Conservation (phyloP, 2,329 filamentous ascomycete species). For the Pseudogymnoascus sp. region DNA sequence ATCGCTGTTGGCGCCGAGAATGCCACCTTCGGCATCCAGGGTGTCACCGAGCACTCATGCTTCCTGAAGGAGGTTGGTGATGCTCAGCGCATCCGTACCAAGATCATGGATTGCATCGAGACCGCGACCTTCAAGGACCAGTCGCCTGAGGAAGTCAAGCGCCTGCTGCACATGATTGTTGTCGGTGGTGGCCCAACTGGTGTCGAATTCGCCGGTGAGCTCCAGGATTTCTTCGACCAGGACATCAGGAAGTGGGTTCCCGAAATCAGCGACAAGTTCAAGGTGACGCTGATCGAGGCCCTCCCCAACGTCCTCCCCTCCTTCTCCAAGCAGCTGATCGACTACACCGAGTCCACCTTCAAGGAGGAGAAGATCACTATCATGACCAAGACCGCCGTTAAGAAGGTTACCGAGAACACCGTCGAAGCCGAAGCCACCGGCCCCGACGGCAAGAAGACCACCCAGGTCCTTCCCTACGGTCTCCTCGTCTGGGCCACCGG, state of each 20-base stretch:
- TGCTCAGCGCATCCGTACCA: slow-evolving; percentile 92
- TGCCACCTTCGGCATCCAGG: slow-evolving; percentile 94
- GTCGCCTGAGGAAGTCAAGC: slow-evolving; percentile 75
- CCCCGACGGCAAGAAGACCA: slow-evolving; percentile 75
- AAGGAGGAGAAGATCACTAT: slow-evolving; percentile 98
- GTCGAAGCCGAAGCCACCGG: slow-evolving; percentile 82
- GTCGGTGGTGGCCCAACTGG: slow-evolving; percentile 90
- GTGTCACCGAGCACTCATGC: slow-evolving; percentile 89
- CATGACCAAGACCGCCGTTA: slow-evolving; percentile 98
- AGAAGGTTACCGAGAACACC: slow-evolving; percentile 85
- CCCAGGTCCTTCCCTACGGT: slow-evolving; percentile 81
- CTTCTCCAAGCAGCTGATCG: slow-evolving; percentile 98
- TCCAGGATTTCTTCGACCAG: slow-evolving; percentile 97
- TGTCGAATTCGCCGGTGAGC: slow-evolving; percentile 96
- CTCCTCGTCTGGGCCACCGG: slow-evolving; percentile 97
- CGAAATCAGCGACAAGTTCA: slow-evolving; percentile 89
- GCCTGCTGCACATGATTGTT: slow-evolving; percentile 96
- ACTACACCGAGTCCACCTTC: slow-evolving; percentile 98
- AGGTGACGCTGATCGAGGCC: slow-evolving; percentile 94
- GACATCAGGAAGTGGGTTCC: slow-evolving; percentile 98
- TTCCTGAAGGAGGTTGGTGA: slow-evolving; percentile 98
- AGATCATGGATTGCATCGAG: slow-evolving; percentile 99
- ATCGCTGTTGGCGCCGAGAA: slow-evolving; percentile 97
- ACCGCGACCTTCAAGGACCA: slow-evolving; percentile 98
- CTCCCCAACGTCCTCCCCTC: slow-evolving; percentile 93